phyloP scores from a whole-genome alignment of 441 rosid species.

The Pelargonium australe region DNA sequence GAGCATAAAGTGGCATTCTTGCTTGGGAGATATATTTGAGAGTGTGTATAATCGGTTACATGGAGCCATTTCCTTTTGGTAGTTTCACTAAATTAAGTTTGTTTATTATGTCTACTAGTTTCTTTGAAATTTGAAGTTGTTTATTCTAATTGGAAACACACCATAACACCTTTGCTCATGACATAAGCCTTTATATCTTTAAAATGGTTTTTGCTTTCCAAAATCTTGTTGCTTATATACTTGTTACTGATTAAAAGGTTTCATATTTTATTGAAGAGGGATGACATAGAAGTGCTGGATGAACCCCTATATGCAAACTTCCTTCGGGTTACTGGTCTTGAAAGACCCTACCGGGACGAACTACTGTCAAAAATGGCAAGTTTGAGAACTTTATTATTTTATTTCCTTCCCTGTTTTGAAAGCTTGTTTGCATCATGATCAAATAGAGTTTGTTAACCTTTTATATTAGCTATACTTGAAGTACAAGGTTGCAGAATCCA shows the following conservation, averaged over 20 bases:
- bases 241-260: background rate
- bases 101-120: no score
- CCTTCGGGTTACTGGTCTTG: slow-evolving; percentile 43
- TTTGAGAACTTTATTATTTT: background rate
- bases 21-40: no score
- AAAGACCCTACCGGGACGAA: slow-evolving; percentile 65
- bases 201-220: background rate
- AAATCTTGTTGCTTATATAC: background rate
- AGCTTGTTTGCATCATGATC: no score
- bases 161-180: background rate
- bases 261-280: slow-evolving; percentile 40
- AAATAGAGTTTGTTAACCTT: no score
- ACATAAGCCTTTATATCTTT: background rate
- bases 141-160: background rate
- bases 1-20: no score
- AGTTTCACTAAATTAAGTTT: no score
- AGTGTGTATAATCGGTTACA: no score
- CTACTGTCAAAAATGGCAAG: slow-evolving; percentile 58
- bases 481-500: no score
- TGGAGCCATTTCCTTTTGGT: no score
- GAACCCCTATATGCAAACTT: slow-evolving; percentile 71
- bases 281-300: slow-evolving; percentile 71
- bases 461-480: no score
- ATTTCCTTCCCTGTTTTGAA: background rate
- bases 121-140: no score